Conservation (phyloP, 1,284 basidiomycete genomes). For the Hypsizygus ulmarius region DNA sequence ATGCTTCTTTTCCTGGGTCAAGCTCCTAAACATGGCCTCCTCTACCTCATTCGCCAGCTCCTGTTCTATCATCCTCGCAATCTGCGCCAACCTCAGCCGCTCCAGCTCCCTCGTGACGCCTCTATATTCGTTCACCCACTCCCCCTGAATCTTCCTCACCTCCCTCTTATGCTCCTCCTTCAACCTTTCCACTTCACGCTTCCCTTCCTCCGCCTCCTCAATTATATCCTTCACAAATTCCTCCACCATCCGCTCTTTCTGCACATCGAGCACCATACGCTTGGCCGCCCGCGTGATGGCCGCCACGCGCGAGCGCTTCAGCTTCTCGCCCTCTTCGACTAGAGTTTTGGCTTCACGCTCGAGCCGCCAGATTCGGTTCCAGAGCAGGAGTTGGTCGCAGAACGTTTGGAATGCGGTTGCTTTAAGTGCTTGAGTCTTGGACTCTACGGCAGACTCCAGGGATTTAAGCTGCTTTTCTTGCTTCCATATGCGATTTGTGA, state of each 20-base stretch:
- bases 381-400: constrained; percentile 36
- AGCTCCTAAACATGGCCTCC: constrained; percentile 29
- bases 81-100: constrained; percentile 31
- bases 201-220: constrained; percentile 34
- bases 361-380: constrained; percentile 37
- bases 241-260: constrained; percentile 40
- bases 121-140: constrained; percentile 38
- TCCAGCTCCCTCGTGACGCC: constrained; percentile 33
- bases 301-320: constrained; percentile 32
- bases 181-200: constrained; percentile 26
- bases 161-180: constrained; percentile 34
- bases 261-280: constrained; percentile 41
- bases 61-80: constrained; percentile 35
- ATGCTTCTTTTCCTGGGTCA: constrained; percentile 16
- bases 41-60: constrained; percentile 39
- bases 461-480: constrained; percentile 37
- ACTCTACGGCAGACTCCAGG: constrained; percentile 24
- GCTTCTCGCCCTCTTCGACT: constrained; percentile 30
- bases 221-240: constrained; percentile 40
- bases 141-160: constrained; percentile 35
- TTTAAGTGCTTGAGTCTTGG: constrained; percentile 21
- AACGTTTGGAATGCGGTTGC: constrained; percentile 34
- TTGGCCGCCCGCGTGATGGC: constrained; percentile 38
- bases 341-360: constrained; percentile 32
- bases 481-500: constrained; percentile 40